A percentile compares a stretch with the other conserved stretches of the same genome.
phyloP scores from a whole-genome alignment of 2,329 filamentous ascomycete species.

The Pestalotiopsis sp. region DNA sequence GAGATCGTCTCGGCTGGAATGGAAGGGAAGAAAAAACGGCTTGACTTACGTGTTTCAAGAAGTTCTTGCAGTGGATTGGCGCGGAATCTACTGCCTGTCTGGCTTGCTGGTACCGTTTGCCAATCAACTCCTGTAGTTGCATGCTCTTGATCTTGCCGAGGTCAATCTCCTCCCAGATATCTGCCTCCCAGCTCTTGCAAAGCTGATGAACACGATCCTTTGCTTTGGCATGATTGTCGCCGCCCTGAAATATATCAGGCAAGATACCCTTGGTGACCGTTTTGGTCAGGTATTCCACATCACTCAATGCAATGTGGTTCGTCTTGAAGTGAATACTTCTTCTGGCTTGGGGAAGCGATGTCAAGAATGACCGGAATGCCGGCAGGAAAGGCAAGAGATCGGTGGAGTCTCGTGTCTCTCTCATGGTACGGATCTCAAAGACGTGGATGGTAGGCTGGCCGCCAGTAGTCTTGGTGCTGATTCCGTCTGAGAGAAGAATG shows the following conservation, averaged over 20 bases:
- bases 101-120: slow-evolving; percentile 68
- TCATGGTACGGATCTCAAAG: slow-evolving; percentile 72
- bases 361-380: slow-evolving; percentile 68
- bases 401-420: slow-evolving; percentile 73
- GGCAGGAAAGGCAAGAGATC: slow-evolving; percentile 85
- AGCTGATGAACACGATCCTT: slow-evolving; percentile 70
- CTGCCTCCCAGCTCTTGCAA: slow-evolving; percentile 73
- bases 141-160: slow-evolving; percentile 83
- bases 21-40: no score
- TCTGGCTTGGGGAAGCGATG: slow-evolving; percentile 66
- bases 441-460: slow-evolving; percentile 73
- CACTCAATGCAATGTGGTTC: slow-evolving; percentile 70
- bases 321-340: slow-evolving; percentile 70
- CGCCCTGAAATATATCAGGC: slow-evolving; percentile 59
- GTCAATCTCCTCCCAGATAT: slow-evolving; percentile 83
- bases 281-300: slow-evolving; percentile 84
- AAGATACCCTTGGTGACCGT: slow-evolving; percentile 63
- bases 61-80: slow-evolving; percentile 72
- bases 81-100: slow-evolving; percentile 64
- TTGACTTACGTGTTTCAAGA: slow-evolving; percentile 82
- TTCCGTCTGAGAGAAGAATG: slow-evolving; percentile 76
- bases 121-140: slow-evolving; percentile 76
- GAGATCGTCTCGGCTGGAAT: slow-evolving; percentile 20
- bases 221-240: slow-evolving; percentile 53
- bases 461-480: slow-evolving; percentile 58